phyloP scores from a whole-genome alignment of 306 rosid species.

The Medicago truncatula region MtrunA17r5.0-ANR NC_053046.1:18516001-18516500 shows the following conservation, averaged over 20 bases:
- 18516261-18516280: background rate
- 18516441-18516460: background rate
- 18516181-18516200: no score
- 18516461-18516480: background rate
- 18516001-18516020: no score
- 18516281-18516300: background rate
- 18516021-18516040: no score
- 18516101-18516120: no score
- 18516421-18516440: slow-evolving; percentile 28
- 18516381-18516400: background rate
- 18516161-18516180: background rate
- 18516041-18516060: no score
- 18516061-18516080: no score
- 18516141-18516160: background rate
- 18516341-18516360: background rate
- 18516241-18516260: background rate
- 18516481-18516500: background rate
- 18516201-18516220: no score
- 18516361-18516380: background rate
- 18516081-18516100: no score
- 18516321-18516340: background rate
- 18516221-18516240: no score
- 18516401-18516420: background rate
- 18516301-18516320: background rate
- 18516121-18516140: background rate